Conservation (phyloP, 2,329 filamentous ascomycete genomes). For the Ascomycota sp. region DNA sequence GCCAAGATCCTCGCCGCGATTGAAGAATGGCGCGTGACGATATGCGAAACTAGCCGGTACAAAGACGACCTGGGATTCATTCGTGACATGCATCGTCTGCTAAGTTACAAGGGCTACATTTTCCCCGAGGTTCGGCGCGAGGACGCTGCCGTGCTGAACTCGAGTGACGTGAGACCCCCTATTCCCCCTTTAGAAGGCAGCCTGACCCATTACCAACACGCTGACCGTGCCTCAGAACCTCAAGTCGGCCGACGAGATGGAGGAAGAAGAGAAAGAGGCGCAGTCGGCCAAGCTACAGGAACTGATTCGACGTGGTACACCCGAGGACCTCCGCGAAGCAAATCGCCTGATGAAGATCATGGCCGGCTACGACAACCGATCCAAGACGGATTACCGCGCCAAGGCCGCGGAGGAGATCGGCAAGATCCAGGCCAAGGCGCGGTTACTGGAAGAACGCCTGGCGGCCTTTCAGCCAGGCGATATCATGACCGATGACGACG, state of each 20-base stretch:
- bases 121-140: constrained; percentile 86
- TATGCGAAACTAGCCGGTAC: constrained; percentile 94
- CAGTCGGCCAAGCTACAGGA: constrained; percentile 98
- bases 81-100: constrained; percentile 84
- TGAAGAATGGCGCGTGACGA: constrained; percentile 95
- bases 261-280: constrained; percentile 83
- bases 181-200: too few relatives aligned
- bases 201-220: constrained; percentile 7
- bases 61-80: constrained; percentile 95
- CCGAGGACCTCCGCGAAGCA: constrained; percentile 86
- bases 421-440: constrained; percentile 90
- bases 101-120: constrained; percentile 92
- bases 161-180: constrained; percentile 59
- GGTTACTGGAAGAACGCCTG: constrained; percentile 77
- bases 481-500: constrained; percentile 46
- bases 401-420: constrained; percentile 91
- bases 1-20: constrained; percentile 85
- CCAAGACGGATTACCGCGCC: constrained; percentile 92
- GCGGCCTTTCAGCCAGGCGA: constrained; percentile 70
- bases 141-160: constrained; percentile 90
- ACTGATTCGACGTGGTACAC: constrained; percentile 76
- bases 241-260: constrained; percentile 95
- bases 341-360: constrained; percentile 98
- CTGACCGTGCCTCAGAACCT: constrained; percentile 42
- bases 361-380: constrained; percentile 88